Conservation (phyloP, 345 rosid species). For the Ceriops decandra region DNA sequence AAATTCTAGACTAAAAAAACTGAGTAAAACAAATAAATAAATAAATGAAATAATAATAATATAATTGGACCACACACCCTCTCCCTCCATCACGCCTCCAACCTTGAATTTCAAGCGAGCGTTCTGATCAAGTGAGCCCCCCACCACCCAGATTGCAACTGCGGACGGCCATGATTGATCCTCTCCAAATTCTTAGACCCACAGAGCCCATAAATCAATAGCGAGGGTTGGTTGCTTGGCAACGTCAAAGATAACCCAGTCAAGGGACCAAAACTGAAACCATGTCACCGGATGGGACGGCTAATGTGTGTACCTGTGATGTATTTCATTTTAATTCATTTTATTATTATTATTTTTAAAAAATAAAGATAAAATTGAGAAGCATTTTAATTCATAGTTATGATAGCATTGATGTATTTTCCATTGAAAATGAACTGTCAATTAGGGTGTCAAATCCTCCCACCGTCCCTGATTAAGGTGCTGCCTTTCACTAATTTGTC, state of each 20-base stretch:
- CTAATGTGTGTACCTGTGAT: too few species aligned
- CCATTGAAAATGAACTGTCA: too few species aligned
- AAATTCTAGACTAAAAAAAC: neutral
- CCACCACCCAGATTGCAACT: constrained; percentile 6
- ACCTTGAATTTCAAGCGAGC: constrained; percentile 21
- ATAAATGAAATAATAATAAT: neutral
- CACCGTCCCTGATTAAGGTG: too few species aligned
- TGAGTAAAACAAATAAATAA: neutral
- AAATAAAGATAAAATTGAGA: too few species aligned
- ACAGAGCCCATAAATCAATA: neutral
- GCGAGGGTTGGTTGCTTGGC: neutral
- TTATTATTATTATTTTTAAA: too few species aligned
- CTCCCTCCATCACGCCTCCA: neutral
- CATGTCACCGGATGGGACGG: too few species aligned
- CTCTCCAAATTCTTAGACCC: neutral
- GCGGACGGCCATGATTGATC: constrained; percentile 24
- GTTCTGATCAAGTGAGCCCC: constrained; percentile 16
- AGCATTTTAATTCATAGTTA: too few species aligned
- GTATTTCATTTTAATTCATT: too few species aligned
- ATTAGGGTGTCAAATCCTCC: too few species aligned
- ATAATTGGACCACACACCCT: constrained; percentile 1
- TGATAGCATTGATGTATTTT: too few species aligned
- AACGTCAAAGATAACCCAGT: neutral
- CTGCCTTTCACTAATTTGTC: too few species aligned
- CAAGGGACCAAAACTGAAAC: too few species aligned